Evolutionary conservation across 306 rosid genomes (phyloP).

Genomic region (Quercus glauca): DNA sequence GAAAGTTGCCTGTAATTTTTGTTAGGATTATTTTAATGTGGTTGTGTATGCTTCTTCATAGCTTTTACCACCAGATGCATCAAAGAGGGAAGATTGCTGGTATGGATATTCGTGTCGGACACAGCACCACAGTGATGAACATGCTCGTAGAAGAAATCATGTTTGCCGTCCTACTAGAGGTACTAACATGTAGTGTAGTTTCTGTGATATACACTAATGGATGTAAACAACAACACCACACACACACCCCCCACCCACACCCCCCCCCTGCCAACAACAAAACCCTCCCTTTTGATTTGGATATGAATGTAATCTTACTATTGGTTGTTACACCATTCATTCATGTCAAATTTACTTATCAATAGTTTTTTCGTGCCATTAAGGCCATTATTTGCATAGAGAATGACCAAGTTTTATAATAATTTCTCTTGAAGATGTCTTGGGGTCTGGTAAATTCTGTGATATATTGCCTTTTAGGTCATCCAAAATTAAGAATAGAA

Average conservation of each 20-base stretch:
- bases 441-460: neutral
- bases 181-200: slow-evolving; percentile 11
- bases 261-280: too few relatives aligned
- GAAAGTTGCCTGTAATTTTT: neutral
- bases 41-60: neutral
- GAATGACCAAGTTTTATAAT: neutral
- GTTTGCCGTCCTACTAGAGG: slow-evolving; percentile 85
- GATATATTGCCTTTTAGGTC: neutral
- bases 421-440: neutral
- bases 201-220: slow-evolving; percentile 10
- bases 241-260: neutral
- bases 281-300: neutral
- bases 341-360: neutral
- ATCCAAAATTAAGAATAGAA: neutral
- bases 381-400: neutral
- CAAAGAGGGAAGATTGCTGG: slow-evolving; percentile 86
- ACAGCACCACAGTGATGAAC: slow-evolving; percentile 77
- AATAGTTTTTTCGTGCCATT: neutral
- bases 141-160: slow-evolving; percentile 81
- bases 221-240: neutral
- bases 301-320: neutral
- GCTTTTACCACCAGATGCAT: slow-evolving; percentile 57
- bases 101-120: slow-evolving; percentile 90
- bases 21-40: slow-evolving; percentile 2
- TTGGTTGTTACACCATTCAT: neutral